A percentile compares a stretch with the other conserved stretches of the same genome.
Evolutionary conservation across 2,329 filamentous ascomycete species (phyloP).

Genomic region (Leptographium flavum): DNA sequence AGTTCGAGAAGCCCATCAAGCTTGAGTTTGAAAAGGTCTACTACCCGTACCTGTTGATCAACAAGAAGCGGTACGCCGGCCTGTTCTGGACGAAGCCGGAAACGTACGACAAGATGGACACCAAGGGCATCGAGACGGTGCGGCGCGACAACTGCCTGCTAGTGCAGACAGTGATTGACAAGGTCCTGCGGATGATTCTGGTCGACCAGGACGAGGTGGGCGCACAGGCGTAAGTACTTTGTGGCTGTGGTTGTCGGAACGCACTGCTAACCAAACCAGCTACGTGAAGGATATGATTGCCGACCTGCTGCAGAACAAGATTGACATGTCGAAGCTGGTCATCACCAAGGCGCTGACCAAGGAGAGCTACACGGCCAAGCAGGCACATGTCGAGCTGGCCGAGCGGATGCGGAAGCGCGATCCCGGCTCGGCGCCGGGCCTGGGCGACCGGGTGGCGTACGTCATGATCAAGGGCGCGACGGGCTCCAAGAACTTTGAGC

Average conservation of each 20-base stretch:
- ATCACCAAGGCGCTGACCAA: conserved; percentile 97
- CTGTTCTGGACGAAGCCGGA: conserved; percentile 90
- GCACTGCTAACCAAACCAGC: conserved; percentile 36
- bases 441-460: conserved; percentile 94
- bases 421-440: conserved; percentile 76
- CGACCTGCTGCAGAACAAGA: conserved; percentile 88
- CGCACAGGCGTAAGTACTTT: conserved; percentile 68
- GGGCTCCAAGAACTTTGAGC: conserved; percentile 90
- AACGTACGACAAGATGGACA: conserved; percentile 99
- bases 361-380: conserved; percentile 75
- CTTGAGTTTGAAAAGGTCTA: conserved; percentile 99
- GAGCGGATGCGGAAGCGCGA: conserved; percentile 96
- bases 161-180: conserved; percentile 95
- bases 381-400: conserved; percentile 90
- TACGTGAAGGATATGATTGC: conserved; percentile 96
- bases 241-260: no score
- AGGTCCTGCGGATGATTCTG: conserved; percentile 84
- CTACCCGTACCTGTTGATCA: conserved; percentile 94
- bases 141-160: conserved; percentile 90
- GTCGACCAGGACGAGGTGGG: conserved; percentile 84
- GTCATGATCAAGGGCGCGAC: conserved; percentile 89
- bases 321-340: conserved; percentile 98
- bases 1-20: conserved; percentile 95
- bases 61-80: conserved; percentile 99
- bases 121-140: conserved; percentile 97